Base-by-base conservation (phyloP, 176 grass and related monocot genomes). In the Eremochloa ophiuroides region DNA sequence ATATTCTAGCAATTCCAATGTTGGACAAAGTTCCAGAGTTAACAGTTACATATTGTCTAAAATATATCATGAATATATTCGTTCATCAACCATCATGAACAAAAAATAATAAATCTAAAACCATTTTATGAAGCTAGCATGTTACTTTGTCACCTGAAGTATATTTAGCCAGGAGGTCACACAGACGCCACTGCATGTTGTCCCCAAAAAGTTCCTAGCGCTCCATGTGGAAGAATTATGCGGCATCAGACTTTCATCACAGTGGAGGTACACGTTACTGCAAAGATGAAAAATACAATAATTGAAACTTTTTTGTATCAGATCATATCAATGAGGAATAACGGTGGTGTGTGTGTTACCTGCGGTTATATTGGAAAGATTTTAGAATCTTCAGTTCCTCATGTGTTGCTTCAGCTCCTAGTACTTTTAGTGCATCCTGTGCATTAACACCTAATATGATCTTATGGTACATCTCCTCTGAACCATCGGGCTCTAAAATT, bases 151-250 rank as follows among this genome's bases (percentile, higher is more conserved):
- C 31, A 94, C 94, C 92, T 97, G 92, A 59, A 97, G 85, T 13
- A 94, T 60, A 43, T 97, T 97, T 35, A 97, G 44, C 94, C 92
- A 97, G 80, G 87, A 94, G 77, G 94, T 97, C 63, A 97, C 76
- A 66, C 80, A 92, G 17, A 87, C 92, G 0, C 87, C 88, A 6
- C 17, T 84, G 20, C 68, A 75, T 2, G 84, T 97, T 16, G 91
- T 88, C 22, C 89, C 83, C 56, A 94, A 67, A 82, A 97, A 97
- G 58, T 97, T 97, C 94, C 89, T 92, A 33, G 94, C 79, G 66
- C 94, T 92, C 94, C 91, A 97, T 28, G 92, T 92, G 2, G 85
- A 89, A 39, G 71, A 65, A 83, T 88, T 94, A 47, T n/a, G 90
- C 2, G 94, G 94, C 94, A 97, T 94, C 70, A 94, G 63, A 41